Base-by-base conservation (phyloP, 495 filamentous ascomycete genomes). In the Chaetomium cochliodes region DNA sequence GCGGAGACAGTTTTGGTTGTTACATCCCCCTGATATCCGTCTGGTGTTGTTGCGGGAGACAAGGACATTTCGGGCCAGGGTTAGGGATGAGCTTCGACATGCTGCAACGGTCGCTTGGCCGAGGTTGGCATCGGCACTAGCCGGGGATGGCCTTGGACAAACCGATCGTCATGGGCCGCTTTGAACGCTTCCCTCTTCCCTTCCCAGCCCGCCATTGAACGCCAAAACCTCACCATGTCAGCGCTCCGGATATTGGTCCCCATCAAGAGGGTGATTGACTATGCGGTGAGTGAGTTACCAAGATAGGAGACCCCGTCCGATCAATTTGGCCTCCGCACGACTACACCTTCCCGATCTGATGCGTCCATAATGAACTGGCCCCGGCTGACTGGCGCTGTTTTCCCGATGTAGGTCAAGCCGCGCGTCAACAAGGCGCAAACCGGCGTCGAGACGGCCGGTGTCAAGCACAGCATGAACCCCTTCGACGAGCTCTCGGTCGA, bases 401-500 rank as follows among this genome's bases (percentile, higher is more conserved):
- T n/a, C 30, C 51, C 25, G n/a, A 33, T 42, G 61, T 73, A 98
- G 94, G 86, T 97, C 85, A 97, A 97, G 84, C 94, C 94, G 62
- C 91, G 94, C 69, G 92, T 98, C 83, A 97, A 97, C 87, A 93
- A 94, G 77, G 79, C 94, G 73, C 88, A 91, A 77, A 98, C 94
- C 47, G 96, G 87, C 74, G 87, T 98, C 79, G 92, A 96, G 80
- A 97, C 91, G 52, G 79, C 85, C 53, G 90, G 89, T 69, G 92
- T 98, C 70, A 98, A 98, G 79, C 94, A 97, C 84, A 90, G 86
- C 77, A 91, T 98, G 84, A 98, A 98, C 85, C 94, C 94, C 56
- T 98, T 98, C 82, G 94, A 98, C 80, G 94, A 98, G 79, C 91
- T 98, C 76, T 92, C 91, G 61, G 85, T 98, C 79, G 94, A 98